These are phyloP conservation scores for Pseudogymnoascus destructans DNA, from an alignment of 2,329 filamentous ascomycete genomes.

Conservation along the genomic window DNA sequence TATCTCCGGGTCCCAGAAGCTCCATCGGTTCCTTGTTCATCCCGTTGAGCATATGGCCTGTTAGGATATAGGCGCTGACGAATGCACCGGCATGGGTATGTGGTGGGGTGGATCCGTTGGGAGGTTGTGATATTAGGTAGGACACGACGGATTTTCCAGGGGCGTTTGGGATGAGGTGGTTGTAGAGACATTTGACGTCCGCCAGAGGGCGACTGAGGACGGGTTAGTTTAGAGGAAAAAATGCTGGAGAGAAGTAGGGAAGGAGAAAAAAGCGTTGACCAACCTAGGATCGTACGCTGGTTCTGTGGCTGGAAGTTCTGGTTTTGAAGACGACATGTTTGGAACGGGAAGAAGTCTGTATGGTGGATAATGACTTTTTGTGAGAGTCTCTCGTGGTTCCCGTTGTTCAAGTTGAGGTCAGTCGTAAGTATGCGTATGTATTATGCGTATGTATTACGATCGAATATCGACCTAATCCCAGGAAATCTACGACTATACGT, in stretches of 20 bases:
- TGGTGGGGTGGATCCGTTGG: slow-evolving; percentile 31
- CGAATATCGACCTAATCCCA: neutral
- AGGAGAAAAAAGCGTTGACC: neutral
- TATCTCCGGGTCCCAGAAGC: slow-evolving; percentile 26
- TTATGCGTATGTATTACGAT: neutral
- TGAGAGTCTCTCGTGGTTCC: neutral
- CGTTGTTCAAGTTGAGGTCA: neutral
- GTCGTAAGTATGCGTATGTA: neutral
- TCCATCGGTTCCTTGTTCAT: slow-evolving; percentile 34
- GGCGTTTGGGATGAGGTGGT: slow-evolving; percentile 28
- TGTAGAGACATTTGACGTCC: slow-evolving; percentile 11
- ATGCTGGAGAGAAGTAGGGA: neutral
- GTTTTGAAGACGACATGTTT: neutral
- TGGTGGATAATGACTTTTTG: neutral
- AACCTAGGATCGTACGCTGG: neutral
- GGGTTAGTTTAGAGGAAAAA: neutral
- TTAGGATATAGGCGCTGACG: slow-evolving; percentile 29
- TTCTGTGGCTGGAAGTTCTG: neutral
- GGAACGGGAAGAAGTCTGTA: neutral
- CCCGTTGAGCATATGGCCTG: slow-evolving; percentile 31
- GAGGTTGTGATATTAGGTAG: slow-evolving; percentile 28
- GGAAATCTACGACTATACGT: neutral
- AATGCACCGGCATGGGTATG: slow-evolving; percentile 34
- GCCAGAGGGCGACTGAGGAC: slow-evolving; percentile 12
- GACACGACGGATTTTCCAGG: slow-evolving; percentile 31